phyloP scores from a whole-genome alignment of 257 asterid genomes.

The Paulownia fortunei region DNA sequence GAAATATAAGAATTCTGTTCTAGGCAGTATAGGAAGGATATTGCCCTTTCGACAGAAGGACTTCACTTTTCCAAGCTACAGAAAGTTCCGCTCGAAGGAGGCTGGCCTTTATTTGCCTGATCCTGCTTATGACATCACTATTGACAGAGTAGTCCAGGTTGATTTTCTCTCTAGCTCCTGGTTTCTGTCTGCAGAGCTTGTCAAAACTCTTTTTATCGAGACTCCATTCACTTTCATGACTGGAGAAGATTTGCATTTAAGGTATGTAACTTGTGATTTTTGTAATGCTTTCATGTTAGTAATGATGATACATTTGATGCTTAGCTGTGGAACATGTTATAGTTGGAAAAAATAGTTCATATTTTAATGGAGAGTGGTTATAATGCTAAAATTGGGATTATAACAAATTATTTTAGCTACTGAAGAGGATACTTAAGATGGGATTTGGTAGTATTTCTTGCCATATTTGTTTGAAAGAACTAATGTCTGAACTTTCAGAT shows the following conservation, averaged over 20 bases:
- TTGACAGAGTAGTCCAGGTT: slow-evolving; percentile 81
- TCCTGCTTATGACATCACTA: slow-evolving; percentile 86
- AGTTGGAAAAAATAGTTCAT: no score
- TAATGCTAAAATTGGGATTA: no score
- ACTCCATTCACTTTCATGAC: slow-evolving; percentile 90
- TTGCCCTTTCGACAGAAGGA: slow-evolving; percentile 88
- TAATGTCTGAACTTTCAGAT: not conserved
- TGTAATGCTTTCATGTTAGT: no score
- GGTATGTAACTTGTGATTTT: slow-evolving; percentile 59
- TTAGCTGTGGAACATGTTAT: no score
- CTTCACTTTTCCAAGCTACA: slow-evolving; percentile 81
- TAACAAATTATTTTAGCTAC: no score
- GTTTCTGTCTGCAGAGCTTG: slow-evolving; percentile 89
- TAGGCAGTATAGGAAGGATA: slow-evolving; percentile 94
- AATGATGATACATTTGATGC: not conserved
- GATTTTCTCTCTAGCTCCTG: slow-evolving; percentile 95
- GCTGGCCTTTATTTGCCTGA: slow-evolving; percentile 96
- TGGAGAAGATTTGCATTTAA: slow-evolving; percentile 93
- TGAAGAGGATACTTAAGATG: no score
- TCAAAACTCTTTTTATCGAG: slow-evolving; percentile 85
- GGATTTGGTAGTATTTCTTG: not conserved
- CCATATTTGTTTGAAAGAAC: not conserved
- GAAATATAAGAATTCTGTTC: slow-evolving; percentile 79
- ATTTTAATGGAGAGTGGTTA: no score
- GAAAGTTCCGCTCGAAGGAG: slow-evolving; percentile 87